These are phyloP conservation scores for Polychaeton citri DNA, from an alignment of 2,329 filamentous ascomycete genomes.

Conservation along the genomic window DNA sequence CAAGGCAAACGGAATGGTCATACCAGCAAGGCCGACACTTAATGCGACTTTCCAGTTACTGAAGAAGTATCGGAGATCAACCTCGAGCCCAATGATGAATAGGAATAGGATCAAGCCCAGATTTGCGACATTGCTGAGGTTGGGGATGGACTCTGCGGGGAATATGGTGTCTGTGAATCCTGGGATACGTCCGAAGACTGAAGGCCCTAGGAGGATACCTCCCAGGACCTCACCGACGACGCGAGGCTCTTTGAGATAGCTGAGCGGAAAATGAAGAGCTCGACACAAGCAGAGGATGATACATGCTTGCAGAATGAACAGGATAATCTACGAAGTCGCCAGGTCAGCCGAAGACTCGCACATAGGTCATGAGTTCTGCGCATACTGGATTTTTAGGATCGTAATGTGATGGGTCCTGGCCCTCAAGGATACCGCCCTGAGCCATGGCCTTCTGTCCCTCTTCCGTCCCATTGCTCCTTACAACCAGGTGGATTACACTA, in stretches of 20 bases:
- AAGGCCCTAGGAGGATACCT: slow-evolving; percentile 75
- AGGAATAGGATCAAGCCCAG: slow-evolving; percentile 73
- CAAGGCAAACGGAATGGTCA: slow-evolving; percentile 70
- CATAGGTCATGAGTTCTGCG: slow-evolving; percentile 65
- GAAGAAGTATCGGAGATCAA: slow-evolving; percentile 63
- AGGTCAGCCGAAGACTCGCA: too few species aligned
- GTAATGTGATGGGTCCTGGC: slow-evolving; percentile 54
- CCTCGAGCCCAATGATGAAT: slow-evolving; percentile 78
- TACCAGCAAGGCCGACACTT: slow-evolving; percentile 65
- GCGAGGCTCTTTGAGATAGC: slow-evolving; percentile 62
- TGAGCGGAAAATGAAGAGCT: slow-evolving; percentile 61
- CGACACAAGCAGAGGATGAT: slow-evolving; percentile 67
- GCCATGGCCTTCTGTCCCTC: slow-evolving; percentile 35
- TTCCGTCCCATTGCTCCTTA: too few species aligned
- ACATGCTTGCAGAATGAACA: slow-evolving; percentile 63
- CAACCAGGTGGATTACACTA: too few species aligned
- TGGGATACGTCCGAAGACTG: slow-evolving; percentile 75
- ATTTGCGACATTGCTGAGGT: slow-evolving; percentile 66
- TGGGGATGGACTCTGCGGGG: slow-evolving; percentile 58
- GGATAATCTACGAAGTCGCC: too few species aligned
- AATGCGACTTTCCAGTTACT: slow-evolving; percentile 71
- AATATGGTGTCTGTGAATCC: slow-evolving; percentile 68
- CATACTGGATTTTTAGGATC: slow-evolving; percentile 59
- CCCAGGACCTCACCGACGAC: slow-evolving; percentile 78
- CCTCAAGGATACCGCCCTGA: slow-evolving; percentile 60